phyloP scores from a whole-genome alignment of 768 basidiomycete genomes.

The Auriscalpium microsporum region DNA sequence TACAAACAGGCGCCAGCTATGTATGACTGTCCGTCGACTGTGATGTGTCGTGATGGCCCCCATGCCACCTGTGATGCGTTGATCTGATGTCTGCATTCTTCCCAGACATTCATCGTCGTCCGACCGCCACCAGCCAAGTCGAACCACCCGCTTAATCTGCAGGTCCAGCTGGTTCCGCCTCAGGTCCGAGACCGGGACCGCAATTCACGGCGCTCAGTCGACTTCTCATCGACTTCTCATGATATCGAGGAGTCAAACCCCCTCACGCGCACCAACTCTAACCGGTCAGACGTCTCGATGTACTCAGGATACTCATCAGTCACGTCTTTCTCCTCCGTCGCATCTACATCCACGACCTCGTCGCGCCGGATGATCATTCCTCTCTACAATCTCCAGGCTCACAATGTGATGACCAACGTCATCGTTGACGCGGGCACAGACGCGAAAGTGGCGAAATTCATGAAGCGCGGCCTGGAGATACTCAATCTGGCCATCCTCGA shows the following conservation, averaged over 20 bases:
- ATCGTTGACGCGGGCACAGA: slow-evolving; percentile 69
- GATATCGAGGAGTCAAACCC: slow-evolving; percentile 16
- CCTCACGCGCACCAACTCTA: slow-evolving; percentile 36
- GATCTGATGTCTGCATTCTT: not conserved
- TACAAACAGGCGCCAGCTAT: too few species aligned
- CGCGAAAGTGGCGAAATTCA: slow-evolving; percentile 71
- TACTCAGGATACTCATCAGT: slow-evolving; percentile 43
- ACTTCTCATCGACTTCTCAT: slow-evolving; percentile 27
- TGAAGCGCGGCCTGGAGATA: slow-evolving; percentile 65
- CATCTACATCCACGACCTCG: slow-evolving; percentile 31
- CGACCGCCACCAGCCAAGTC: slow-evolving; percentile 78
- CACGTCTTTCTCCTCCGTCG: slow-evolving; percentile 28
- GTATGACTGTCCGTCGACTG: too few species aligned
- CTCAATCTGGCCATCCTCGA: slow-evolving; percentile 73
- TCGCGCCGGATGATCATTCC: slow-evolving; percentile 74
- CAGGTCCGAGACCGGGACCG: slow-evolving; percentile 32
- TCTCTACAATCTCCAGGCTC: slow-evolving; percentile 79
- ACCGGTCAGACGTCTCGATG: slow-evolving; percentile 41
- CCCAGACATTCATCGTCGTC: slow-evolving; percentile 84
- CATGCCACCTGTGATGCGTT: not conserved
- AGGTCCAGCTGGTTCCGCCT: slow-evolving; percentile 85
- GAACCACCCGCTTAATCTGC: slow-evolving; percentile 85
- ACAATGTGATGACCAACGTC: slow-evolving; percentile 80
- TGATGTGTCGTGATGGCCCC: not conserved
- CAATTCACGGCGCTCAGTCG: slow-evolving; percentile 36